Conservation (phyloP, 768 basidiomycete genomes). For the Boletus patriciae region DNA sequence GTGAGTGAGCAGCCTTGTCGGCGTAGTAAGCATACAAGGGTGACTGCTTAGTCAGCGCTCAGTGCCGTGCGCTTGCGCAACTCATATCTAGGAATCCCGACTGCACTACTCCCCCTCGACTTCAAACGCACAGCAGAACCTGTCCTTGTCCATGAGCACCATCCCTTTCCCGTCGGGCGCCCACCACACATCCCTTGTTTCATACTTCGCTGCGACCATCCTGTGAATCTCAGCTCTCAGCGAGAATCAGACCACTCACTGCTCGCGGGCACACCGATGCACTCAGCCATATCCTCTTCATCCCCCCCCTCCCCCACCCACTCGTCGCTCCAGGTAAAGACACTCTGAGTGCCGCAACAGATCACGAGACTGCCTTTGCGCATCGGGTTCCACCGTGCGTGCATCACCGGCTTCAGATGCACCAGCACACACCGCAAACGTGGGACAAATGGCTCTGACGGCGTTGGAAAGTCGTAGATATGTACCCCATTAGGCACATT, state of each 20-base stretch:
- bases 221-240: not conserved
- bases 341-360: slow-evolving; percentile 63
- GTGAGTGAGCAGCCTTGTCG: not conserved
- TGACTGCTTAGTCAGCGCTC: slow-evolving; percentile 21
- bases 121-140: slow-evolving; percentile 86
- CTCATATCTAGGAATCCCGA: not conserved
- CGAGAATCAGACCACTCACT: slow-evolving; percentile 34
- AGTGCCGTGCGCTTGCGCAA: slow-evolving; percentile 1
- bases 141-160: slow-evolving; percentile 69
- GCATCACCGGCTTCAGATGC: slow-evolving; percentile 61
- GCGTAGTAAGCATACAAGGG: not conserved
- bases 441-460: slow-evolving; percentile 57
- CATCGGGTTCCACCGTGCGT: slow-evolving; percentile 82
- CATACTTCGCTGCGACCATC: slow-evolving; percentile 58
- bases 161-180: slow-evolving; percentile 85
- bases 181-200: slow-evolving; percentile 70
- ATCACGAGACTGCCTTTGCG: slow-evolving; percentile 68
- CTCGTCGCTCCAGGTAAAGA: slow-evolving; percentile 84
- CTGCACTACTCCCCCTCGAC: slow-evolving; percentile 46
- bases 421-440: slow-evolving; percentile 64
- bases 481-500: slow-evolving; percentile 61
- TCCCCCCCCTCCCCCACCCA: slow-evolving; percentile 62
- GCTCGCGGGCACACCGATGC: slow-evolving; percentile 87
- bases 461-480: slow-evolving; percentile 70
- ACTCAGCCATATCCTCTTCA: slow-evolving; percentile 82